These are phyloP conservation scores for Chionographis japonica DNA, from an alignment of 106 monocot species.

Conservation along the genomic window DNA sequence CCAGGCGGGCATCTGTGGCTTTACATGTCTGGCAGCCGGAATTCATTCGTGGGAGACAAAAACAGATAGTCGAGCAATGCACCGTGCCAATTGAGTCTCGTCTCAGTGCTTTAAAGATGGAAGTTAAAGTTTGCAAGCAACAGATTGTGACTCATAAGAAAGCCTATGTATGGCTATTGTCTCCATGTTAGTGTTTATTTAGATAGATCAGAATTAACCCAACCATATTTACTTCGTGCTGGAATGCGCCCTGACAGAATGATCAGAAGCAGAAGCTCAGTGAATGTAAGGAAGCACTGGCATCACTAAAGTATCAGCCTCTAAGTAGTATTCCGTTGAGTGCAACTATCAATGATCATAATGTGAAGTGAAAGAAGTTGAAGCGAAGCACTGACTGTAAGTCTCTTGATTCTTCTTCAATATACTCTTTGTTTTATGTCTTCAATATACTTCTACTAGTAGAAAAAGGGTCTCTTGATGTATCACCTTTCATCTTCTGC, in stretches of 20 bases:
- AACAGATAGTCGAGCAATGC: conserved; percentile 83
- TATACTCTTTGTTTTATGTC: too few species aligned
- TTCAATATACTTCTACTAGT: too few species aligned
- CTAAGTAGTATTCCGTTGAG: conserved; percentile 21
- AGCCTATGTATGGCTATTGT: conserved; percentile 48
- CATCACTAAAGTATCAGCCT: conserved; percentile 73
- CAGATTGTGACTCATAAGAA: conserved; percentile 59
- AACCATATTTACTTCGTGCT: conserved; percentile 1
- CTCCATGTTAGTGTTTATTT: not conserved
- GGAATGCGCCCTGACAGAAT: conserved; percentile 33
- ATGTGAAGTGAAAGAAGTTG: conserved; percentile 32
- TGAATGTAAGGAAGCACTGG: conserved; percentile 47
- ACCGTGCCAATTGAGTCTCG: conserved; percentile 67
- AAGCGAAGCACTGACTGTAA: conserved; percentile 14
- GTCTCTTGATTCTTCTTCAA: not conserved
- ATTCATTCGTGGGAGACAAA: conserved; percentile 68
- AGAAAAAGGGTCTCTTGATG: too few species aligned
- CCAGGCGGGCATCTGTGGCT: conserved; percentile 76
- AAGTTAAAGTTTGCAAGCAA: conserved; percentile 74
- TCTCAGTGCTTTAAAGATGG: conserved; percentile 64
- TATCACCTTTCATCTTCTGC: too few species aligned
- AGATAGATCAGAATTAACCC: not conserved
- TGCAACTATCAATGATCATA: conserved; percentile 5
- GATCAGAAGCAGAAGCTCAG: conserved; percentile 49
- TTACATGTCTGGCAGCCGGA: conserved; percentile 96